These are phyloP conservation scores for Sindora glabra DNA, from an alignment of 306 rosid species.

Conservation along the genomic window DNA sequence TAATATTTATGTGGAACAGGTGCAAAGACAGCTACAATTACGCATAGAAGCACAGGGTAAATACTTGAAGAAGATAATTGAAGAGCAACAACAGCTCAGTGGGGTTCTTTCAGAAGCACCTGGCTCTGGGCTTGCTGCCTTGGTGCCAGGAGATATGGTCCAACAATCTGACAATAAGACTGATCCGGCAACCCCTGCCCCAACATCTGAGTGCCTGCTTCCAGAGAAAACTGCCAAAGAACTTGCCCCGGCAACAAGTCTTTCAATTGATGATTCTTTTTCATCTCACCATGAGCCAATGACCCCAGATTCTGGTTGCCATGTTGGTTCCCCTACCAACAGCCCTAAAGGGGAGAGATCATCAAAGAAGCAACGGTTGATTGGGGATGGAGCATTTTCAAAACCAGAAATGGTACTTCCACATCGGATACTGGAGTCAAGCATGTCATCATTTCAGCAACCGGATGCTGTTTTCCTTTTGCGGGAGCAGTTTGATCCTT, in stretches of 20 bases:
- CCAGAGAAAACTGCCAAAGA: conserved; percentile 67
- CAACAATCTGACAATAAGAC: conserved; percentile 60
- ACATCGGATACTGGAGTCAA: conserved; percentile 88
- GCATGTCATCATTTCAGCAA: conserved; percentile 62
- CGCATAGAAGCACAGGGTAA: conserved; percentile 97
- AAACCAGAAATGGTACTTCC: conserved; percentile 59
- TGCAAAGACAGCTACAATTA: conserved; percentile 90
- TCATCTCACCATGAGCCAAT: conserved; percentile 76
- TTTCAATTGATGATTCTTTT: conserved; percentile 71
- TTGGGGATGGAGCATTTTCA: conserved; percentile 37
- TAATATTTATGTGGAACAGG: conserved; percentile 43
- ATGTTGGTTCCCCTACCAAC: conserved; percentile 48
- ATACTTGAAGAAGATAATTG: conserved; percentile 94
- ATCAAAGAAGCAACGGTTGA: conserved; percentile 49
- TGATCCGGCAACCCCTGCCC: conserved; percentile 89
- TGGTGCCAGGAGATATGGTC: conserved; percentile 29
- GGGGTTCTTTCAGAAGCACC: conserved; percentile 80
- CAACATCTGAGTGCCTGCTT: conserved; percentile 55
- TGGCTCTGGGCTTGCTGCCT: conserved; percentile 29
- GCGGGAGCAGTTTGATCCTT: conserved; percentile 53
- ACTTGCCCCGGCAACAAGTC: conserved; percentile 55
- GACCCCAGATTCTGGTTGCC: conserved; percentile 90
- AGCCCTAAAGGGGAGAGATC: conserved; percentile 58
- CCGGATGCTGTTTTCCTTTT: conserved; percentile 31
- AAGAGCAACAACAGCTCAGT: conserved; percentile 85